A percentile compares a stretch with the other conserved stretches of the same genome.
Evolutionary conservation across 2,329 filamentous ascomycete genomes (phyloP).

Genomic region (Aspergillus aculeatinus): DNA sequence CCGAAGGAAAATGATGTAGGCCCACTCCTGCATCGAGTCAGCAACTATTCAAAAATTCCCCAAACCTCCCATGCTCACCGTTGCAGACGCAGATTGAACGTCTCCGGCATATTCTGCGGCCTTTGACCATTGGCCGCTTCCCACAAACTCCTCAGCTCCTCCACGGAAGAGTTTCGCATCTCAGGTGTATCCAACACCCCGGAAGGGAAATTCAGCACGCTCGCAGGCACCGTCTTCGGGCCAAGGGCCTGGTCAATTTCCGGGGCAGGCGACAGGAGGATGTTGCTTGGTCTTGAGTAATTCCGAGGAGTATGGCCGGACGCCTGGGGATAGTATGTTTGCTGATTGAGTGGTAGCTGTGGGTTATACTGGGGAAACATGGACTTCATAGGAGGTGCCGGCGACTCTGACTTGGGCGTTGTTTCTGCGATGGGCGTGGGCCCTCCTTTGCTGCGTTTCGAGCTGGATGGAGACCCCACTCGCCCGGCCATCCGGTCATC

Average conservation of each 20-base stretch:
- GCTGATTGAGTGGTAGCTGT: slow-evolving; percentile 35
- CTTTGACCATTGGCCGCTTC: slow-evolving; percentile 48
- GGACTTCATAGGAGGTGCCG: slow-evolving; percentile 42
- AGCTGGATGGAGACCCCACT: background rate
- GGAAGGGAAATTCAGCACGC: slow-evolving; percentile 42
- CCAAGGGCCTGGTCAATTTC: slow-evolving; percentile 38
- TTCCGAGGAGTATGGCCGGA: slow-evolving; percentile 16
- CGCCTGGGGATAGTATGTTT: slow-evolving; percentile 36
- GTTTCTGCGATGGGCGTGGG: slow-evolving; percentile 10
- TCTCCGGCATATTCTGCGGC: slow-evolving; percentile 29
- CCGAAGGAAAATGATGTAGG: slow-evolving; percentile 46
- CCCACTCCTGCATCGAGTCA: slow-evolving; percentile 34
- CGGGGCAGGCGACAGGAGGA: slow-evolving; percentile 33
- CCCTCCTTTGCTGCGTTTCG: slow-evolving; percentile 17
- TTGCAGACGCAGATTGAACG: slow-evolving; percentile 43
- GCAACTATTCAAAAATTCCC: background rate
- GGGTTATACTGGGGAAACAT: slow-evolving; percentile 49
- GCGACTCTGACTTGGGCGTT: slow-evolving; percentile 27
- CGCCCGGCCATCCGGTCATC: background rate
- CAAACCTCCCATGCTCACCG: slow-evolving; percentile 32
- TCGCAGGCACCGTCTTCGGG: slow-evolving; percentile 45
- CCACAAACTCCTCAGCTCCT: slow-evolving; percentile 45
- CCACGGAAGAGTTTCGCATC: slow-evolving; percentile 38
- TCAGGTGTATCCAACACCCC: slow-evolving; percentile 36
- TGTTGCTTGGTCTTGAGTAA: slow-evolving; percentile 26